Evolutionary conservation across 2,329 filamentous ascomycete genomes (phyloP).

Genomic region (Calonectria pseudoturangicola): DNA sequence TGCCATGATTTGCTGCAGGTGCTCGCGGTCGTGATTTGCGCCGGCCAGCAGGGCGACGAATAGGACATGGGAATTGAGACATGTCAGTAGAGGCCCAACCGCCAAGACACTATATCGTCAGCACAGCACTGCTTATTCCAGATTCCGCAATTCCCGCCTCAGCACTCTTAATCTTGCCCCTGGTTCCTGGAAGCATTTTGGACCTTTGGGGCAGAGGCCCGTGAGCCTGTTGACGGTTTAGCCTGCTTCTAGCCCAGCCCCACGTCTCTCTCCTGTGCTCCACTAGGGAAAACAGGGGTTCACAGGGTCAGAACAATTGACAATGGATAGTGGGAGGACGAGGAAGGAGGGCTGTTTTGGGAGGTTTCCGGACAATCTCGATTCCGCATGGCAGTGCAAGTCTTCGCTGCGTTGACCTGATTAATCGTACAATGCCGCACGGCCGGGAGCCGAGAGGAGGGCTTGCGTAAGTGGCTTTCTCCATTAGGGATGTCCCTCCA

Average conservation of each 20-base stretch:
- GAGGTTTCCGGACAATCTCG: conserved; percentile 19
- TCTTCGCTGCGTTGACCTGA: conserved; percentile 1
- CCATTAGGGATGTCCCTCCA: not conserved
- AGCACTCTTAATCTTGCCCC: conserved; percentile 1
- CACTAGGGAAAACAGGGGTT: conserved; percentile 9
- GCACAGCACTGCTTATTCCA: too few relatives aligned
- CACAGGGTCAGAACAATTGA: not conserved
- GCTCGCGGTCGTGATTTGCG: not conserved
- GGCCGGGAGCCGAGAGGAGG: not conserved
- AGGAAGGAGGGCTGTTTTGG: not conserved
- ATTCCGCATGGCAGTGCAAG: conserved; percentile 25
- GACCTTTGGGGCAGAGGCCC: conserved; percentile 2
- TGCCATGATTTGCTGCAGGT: conserved; percentile 19
- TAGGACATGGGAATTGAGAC: not conserved
- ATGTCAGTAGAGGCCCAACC: too few relatives aligned
- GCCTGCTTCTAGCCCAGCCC: conserved; percentile 16
- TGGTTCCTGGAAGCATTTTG: conserved; percentile 19
- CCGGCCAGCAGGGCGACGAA: not conserved
- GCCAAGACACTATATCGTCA: too few relatives aligned
- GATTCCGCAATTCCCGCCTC: not conserved
- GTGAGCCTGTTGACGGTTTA: not conserved
- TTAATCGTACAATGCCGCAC: conserved; percentile 9
- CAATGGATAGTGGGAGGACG: too few relatives aligned
- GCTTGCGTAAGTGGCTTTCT: conserved; percentile 22
- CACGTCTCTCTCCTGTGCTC: conserved; percentile 12